A percentile compares a stretch with the other conserved stretches of the same genome.
These are phyloP conservation scores for Pichia sp. DNA, from an alignment of 1,139 yeast species.

Conservation along the genomic window DNA sequence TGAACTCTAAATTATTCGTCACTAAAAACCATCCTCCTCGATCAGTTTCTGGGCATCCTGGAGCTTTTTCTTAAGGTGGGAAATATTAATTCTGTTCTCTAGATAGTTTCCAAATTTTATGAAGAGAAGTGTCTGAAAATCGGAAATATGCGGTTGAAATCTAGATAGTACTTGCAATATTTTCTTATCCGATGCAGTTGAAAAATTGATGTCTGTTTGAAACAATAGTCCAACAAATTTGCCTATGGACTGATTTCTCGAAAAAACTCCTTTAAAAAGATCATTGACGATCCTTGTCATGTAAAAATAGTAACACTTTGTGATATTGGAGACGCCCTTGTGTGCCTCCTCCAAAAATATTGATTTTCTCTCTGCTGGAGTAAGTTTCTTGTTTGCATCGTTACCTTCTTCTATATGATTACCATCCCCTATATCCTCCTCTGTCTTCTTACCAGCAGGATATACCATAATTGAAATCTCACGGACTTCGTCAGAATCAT, in stretches of 20 bases:
- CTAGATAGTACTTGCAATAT: background rate
- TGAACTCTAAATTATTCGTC: no score
- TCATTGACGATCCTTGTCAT: slow-evolving; percentile 7
- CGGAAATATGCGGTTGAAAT: no score
- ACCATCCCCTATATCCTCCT: background rate
- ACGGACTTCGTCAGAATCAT: slow-evolving; percentile 2
- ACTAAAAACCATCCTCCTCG: no score
- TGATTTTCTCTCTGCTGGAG: slow-evolving; percentile 7
- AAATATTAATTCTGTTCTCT: no score
- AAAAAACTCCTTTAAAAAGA: slow-evolving; percentile 10
- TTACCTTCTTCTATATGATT: background rate
- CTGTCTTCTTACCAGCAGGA: slow-evolving; percentile 12
- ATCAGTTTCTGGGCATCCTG: no score
- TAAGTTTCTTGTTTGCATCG: slow-evolving; percentile 4
- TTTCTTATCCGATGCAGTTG: background rate
- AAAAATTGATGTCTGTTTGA: slow-evolving; percentile 3
- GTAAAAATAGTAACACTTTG: slow-evolving; percentile 2
- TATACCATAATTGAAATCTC: slow-evolving; percentile 11
- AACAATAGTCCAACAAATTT: slow-evolving; percentile 6
- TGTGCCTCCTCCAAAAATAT: slow-evolving; percentile 7
- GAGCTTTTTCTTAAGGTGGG: no score
- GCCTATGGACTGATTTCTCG: slow-evolving; percentile 7
- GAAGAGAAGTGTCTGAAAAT: no score
- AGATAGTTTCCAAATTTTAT: no score
- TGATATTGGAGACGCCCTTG: background rate